These are phyloP conservation scores for Craspedostauros australis DNA, from an alignment of 108 stramenopile species.

Conservation along the genomic window DNA sequence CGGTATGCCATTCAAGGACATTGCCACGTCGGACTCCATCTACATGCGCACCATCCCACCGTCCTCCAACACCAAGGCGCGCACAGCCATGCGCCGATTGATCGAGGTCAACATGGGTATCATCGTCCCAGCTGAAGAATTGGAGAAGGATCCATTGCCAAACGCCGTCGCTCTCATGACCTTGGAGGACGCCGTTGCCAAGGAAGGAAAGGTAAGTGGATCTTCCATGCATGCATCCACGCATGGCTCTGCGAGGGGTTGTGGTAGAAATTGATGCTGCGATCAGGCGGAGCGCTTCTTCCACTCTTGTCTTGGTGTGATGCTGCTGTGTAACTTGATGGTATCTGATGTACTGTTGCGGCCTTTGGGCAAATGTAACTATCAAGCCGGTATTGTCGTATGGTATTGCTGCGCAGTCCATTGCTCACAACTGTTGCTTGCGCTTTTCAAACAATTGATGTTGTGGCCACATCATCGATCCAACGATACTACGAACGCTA, in stretches of 20 bases:
- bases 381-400: no score
- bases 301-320: no score
- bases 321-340: background rate
- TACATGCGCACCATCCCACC: conserved; percentile 75
- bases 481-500: no score
- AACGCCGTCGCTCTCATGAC: conserved; percentile 87
- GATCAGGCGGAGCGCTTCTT: no score
- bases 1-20: conserved; percentile 97
- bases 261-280: no score
- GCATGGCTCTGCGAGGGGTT: no score
- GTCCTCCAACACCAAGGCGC: conserved; percentile 58
- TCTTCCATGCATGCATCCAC: background rate
- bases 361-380: no score
- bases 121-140: conserved; percentile 80
- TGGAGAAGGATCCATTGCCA: conserved; percentile 83
- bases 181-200: conserved; percentile 69
- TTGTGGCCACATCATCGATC: no score
- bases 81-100: conserved; percentile 81
- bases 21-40: conserved; percentile 89
- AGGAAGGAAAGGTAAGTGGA: conserved; percentile 63
- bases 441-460: no score
- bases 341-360: background rate
- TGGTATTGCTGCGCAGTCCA: no score
- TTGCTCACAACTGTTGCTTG: no score
- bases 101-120: conserved; percentile 89